phyloP scores from a whole-genome alignment of 345 rosid species.

The Clausena lansium region DNA sequence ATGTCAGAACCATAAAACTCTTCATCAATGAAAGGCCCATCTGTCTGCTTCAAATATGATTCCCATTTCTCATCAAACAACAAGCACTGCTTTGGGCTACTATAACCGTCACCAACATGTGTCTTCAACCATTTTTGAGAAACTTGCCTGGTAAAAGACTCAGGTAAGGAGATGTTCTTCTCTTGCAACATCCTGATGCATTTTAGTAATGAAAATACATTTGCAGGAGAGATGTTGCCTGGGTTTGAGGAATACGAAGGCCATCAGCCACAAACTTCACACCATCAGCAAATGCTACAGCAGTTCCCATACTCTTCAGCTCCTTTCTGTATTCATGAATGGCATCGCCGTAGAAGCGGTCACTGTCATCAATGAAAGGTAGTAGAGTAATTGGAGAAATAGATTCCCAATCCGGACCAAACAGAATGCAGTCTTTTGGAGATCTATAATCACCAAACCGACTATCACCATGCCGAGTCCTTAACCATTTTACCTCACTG shows the following conservation, averaged over 20 bases:
- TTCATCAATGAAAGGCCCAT: constrained; percentile 81
- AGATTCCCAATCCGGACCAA: constrained; percentile 52
- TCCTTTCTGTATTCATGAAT: constrained; percentile 47
- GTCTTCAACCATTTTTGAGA: constrained; percentile 62
- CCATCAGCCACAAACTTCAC: constrained; percentile 40
- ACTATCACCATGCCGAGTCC: constrained; percentile 51
- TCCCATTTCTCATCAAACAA: constrained; percentile 43
- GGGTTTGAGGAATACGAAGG: constrained; percentile 33
- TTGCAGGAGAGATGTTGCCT: constrained; percentile 23
- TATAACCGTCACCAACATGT: constrained; percentile 48
- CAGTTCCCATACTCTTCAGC: constrained; percentile 48
- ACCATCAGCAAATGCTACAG: constrained; percentile 42
- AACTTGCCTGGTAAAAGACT: constrained; percentile 27
- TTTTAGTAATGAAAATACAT: constrained; percentile 41
- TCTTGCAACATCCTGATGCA: constrained; percentile 37
- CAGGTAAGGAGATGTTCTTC: constrained; percentile 24
- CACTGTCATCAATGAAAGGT: constrained; percentile 55
- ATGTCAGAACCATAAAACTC: constrained; percentile 46
- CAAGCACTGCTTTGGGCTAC: constrained; percentile 45
- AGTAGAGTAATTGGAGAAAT: constrained; percentile 48
- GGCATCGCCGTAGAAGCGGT: constrained; percentile 40
- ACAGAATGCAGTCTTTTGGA: constrained; percentile 59
- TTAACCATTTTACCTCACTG: constrained; percentile 50
- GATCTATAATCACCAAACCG: constrained; percentile 36
- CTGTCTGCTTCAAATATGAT: constrained; percentile 31